These are phyloP conservation scores for Hibiscus trionum DNA, from an alignment of 345 rosid genomes.

Conservation along the genomic window DNA sequence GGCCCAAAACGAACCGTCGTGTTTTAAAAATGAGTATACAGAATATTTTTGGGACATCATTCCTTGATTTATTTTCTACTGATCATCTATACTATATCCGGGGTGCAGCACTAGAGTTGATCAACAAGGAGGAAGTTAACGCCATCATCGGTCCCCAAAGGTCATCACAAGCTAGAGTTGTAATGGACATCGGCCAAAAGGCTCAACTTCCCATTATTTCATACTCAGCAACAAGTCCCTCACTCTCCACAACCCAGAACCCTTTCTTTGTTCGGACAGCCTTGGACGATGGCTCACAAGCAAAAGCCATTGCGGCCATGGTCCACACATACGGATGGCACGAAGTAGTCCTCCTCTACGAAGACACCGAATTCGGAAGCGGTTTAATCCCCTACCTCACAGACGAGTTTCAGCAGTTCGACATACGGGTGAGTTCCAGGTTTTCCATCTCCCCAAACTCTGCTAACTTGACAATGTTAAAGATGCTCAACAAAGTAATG, in stretches of 20 bases:
- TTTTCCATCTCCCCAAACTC: constrained; percentile 21
- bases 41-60: no score
- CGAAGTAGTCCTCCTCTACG: constrained; percentile 27
- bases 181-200: neutral
- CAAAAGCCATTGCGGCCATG: constrained; percentile 19
- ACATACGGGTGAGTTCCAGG: constrained; percentile 15
- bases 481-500: constrained; percentile 24
- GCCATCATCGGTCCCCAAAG: constrained; percentile 35
- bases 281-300: constrained; percentile 25
- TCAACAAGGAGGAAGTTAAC: constrained; percentile 19
- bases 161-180: constrained; percentile 24
- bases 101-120: constrained; percentile 28
- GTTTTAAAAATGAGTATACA: no score
- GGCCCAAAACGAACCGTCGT: no score
- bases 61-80: neutral
- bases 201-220: constrained; percentile 17
- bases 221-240: neutral
- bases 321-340: constrained; percentile 31
- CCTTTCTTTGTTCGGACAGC: constrained; percentile 25
- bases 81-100: neutral
- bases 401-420: constrained; percentile 22
- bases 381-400: constrained; percentile 25
- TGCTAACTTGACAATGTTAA: constrained; percentile 4
- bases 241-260: constrained; percentile 8
- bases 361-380: constrained; percentile 28